phyloP scores from a whole-genome alignment of 139 green algal species.

The Coelastrella sp. region DNA sequence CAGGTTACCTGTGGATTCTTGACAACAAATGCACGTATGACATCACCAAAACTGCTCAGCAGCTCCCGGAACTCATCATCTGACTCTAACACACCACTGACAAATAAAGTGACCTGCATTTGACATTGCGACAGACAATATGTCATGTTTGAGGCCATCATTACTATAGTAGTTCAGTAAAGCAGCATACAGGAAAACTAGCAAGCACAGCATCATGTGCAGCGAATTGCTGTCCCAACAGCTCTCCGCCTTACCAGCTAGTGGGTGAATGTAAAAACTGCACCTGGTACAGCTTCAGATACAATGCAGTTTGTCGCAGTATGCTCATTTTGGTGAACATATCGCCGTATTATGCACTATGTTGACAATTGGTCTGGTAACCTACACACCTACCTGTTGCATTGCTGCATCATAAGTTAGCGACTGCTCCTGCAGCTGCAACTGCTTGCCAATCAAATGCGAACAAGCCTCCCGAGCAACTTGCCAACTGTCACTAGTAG shows the following conservation, averaged over 20 bases:
- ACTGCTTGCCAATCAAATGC: slow-evolving; percentile 4
- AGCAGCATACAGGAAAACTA: too few species aligned
- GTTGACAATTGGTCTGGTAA: too few species aligned
- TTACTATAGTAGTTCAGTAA: too few species aligned
- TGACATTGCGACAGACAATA: background rate
- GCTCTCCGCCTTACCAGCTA: too few species aligned
- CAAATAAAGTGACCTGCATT: slow-evolving; percentile 39
- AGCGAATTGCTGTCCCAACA: too few species aligned
- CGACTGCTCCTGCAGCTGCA: background rate
- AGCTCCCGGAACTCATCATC: background rate
- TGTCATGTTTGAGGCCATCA: background rate
- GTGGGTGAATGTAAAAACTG: too few species aligned
- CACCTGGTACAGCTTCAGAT: too few species aligned
- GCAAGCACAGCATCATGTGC: too few species aligned
- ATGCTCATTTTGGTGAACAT: too few species aligned
- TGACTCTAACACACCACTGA: slow-evolving; percentile 15
- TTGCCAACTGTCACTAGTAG: background rate
- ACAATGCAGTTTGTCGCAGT: too few species aligned
- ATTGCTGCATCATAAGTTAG: slow-evolving; percentile 8
- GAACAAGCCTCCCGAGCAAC: background rate
- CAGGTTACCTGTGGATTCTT: slow-evolving; percentile 1
- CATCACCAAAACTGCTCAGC: slow-evolving; percentile 27
- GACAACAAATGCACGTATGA: slow-evolving; percentile 28
- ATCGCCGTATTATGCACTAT: too few species aligned
- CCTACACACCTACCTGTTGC: slow-evolving; percentile 10